A percentile compares a stretch with the other conserved stretches of the same genome.
Evolutionary conservation across 2,329 filamentous ascomycete genomes (phyloP).

Genomic region (Colletotrichum zoysiae): DNA sequence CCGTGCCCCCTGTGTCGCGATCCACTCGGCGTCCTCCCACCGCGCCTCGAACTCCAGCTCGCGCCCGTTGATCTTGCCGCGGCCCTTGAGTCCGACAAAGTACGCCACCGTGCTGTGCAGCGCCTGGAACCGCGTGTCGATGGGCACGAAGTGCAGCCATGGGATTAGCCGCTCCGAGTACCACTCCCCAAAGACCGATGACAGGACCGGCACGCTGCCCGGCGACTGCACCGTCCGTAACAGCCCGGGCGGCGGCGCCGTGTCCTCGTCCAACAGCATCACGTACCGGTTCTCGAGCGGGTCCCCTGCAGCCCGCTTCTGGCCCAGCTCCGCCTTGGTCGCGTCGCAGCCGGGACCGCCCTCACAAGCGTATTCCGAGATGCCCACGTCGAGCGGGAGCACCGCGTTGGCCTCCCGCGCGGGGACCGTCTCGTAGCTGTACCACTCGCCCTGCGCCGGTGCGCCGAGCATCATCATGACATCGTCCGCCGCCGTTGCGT

Average conservation of each 20-base stretch:
- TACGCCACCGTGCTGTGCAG: constrained; percentile 81
- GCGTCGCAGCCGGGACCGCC: constrained; percentile 62
- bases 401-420: constrained; percentile 65
- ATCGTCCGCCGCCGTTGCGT: constrained; percentile 62
- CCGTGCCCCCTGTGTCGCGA: constrained; percentile 72
- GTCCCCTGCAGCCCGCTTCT: constrained; percentile 57
- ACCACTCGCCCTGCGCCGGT: constrained; percentile 51
- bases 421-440: constrained; percentile 68
- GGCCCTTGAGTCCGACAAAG: constrained; percentile 71
- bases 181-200: constrained; percentile 83
- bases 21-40: constrained; percentile 69
- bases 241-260: constrained; percentile 71
- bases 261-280: constrained; percentile 78
- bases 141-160: constrained; percentile 85
- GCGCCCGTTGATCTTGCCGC: constrained; percentile 58
- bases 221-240: constrained; percentile 74
- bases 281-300: constrained; percentile 78
- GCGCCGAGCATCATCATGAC: constrained; percentile 70
- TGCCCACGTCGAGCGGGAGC: constrained; percentile 68
- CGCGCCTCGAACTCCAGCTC: constrained; percentile 62
- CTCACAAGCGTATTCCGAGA: constrained; percentile 70
- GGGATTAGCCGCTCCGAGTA: constrained; percentile 79
- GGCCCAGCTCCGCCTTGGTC: constrained; percentile 65
- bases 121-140: constrained; percentile 79
- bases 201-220: constrained; percentile 75